These are phyloP conservation scores for Albizia julibrissin DNA, from an alignment of 306 rosid species.

Conservation along the genomic window DNA sequence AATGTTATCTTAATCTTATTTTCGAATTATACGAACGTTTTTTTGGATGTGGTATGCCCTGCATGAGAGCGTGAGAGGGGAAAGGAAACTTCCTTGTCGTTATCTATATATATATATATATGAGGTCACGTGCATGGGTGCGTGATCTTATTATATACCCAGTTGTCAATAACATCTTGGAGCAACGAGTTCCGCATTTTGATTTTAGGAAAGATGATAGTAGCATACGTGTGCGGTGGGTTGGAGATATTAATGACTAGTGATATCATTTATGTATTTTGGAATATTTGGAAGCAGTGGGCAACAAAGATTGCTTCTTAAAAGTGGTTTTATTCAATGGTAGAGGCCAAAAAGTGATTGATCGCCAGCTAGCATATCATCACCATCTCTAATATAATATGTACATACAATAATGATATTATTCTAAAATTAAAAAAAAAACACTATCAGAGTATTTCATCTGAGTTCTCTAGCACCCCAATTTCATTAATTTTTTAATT, in stretches of 20 bases:
- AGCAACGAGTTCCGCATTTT: background rate
- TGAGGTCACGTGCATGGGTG: background rate
- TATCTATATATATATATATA: background rate
- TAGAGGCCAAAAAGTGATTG: background rate
- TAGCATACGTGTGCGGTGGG: background rate
- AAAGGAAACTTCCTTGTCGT: background rate
- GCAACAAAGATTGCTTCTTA: background rate
- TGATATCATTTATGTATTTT: background rate
- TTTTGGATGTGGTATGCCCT: no score
- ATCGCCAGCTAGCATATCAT: background rate
- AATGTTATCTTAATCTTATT: no score
- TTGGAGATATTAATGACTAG: background rate
- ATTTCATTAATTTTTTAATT: no score
- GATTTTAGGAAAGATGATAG: background rate
- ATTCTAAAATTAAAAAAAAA: no score
- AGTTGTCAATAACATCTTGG: background rate
- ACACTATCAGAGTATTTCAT: no score
- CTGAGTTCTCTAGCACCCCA: no score
- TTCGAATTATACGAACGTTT: no score
- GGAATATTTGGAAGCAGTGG: background rate
- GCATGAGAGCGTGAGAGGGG: no score
- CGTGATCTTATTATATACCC: background rate
- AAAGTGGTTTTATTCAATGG: background rate
- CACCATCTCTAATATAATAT: background rate
- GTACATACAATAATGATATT: background rate